Base-by-base conservation (phyloP, 345 rosid species). In the Salix caprea region DNA sequence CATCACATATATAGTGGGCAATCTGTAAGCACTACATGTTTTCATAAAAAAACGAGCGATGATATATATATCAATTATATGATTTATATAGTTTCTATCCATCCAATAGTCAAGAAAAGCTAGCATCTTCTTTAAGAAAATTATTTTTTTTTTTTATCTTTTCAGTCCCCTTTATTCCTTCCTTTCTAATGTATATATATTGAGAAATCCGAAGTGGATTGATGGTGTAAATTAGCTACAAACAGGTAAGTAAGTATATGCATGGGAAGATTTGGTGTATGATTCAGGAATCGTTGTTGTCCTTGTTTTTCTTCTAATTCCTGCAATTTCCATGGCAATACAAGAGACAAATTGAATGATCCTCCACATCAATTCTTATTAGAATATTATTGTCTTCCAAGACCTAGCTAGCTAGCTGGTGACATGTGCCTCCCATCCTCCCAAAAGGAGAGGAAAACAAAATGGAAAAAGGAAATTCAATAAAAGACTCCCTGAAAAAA, bases 371-470 rank as follows among this genome's bases (percentile, higher is more conserved):
- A 7, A 2, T 36, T 44, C 28, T 77, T 71, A 18, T 7, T 71
- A 71, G 24, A 66, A 26, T 72, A 73, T 30, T 74, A 56, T 9
- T n/a, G 28, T 18, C 42, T 34, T 44, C 60, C 81, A 72, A 66
- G 10, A 56, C 28, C 14, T 30, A 30, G 32, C 32, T 30, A 30
- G 32, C 0, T 52, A 9, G 61, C 56, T 65, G 61, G 30, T 56
- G 56, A 52, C 46, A 30, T 21, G 34, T 42, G 68, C 23, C 26
- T 67, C 14, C 44, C 0, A 13, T 40, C 12, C 26, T 24, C 4
- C 28, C 36, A 40, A 37, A 19, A 21, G 14, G 30, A 4, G 40
- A 56, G 26, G 21, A 40, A 18, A 18, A 67, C 56, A 39, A 52
- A 56, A 6, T 28, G 19, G 19, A 44, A 18, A 12, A n/a, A 6